Evolutionary conservation across 2,329 filamentous ascomycete species (phyloP).

Genomic region (Amylocarpus encephaloides): DNA sequence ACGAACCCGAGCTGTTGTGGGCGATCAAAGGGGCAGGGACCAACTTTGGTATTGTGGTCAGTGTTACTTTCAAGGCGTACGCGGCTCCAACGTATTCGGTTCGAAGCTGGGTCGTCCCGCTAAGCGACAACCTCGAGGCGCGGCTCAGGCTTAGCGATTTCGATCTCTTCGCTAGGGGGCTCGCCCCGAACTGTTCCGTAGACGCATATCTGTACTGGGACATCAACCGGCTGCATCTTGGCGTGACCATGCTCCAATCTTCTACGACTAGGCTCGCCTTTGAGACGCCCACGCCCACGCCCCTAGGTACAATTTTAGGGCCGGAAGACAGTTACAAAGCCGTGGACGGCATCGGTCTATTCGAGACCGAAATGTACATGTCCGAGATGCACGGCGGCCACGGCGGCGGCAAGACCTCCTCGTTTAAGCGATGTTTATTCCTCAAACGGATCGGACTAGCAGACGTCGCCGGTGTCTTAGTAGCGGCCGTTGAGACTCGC

Average conservation of each 20-base stretch:
- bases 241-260: constrained; percentile 43
- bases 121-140: constrained; percentile 29
- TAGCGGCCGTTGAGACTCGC: constrained; percentile 37
- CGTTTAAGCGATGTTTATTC: constrained; percentile 60
- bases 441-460: constrained; percentile 40
- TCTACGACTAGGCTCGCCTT: constrained; percentile 21
- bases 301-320: constrained; percentile 30
- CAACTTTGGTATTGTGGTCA: constrained; percentile 23
- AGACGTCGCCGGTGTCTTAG: constrained; percentile 34
- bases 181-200: constrained; percentile 40
- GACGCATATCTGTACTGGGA: constrained; percentile 53
- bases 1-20: constrained; percentile 21
- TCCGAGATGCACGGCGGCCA: constrained; percentile 54
- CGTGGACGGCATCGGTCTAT: constrained; percentile 45
- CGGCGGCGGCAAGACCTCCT: constrained; percentile 49
- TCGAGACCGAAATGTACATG: constrained; percentile 56
- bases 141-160: constrained; percentile 34
- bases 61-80: constrained; percentile 20
- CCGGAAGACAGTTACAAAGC: constrained; percentile 28
- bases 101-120: constrained; percentile 20
- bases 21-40: constrained; percentile 23
- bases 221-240: constrained; percentile 40
- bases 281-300: constrained; percentile 10
- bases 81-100: constrained; percentile 15
- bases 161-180: constrained; percentile 35